These are phyloP conservation scores for Penicillium fimorum DNA, from an alignment of 495 filamentous ascomycete species.

Conservation along the genomic window DNA sequence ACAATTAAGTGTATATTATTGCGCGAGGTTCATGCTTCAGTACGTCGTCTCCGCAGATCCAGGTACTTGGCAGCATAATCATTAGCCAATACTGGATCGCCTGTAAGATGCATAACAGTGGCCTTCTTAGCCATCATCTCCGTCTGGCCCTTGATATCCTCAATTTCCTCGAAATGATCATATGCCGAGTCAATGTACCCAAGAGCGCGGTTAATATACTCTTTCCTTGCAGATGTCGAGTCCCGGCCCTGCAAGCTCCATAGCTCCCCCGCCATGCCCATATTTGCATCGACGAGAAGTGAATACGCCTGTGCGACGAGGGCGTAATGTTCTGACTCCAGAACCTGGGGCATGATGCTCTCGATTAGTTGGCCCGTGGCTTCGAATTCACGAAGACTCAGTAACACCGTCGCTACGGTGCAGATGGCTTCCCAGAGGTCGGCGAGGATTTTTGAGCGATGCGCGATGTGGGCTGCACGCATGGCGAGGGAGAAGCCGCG, in stretches of 20 bases:
- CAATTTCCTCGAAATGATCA: conserved; percentile 65
- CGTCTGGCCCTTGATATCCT: conserved; percentile 72
- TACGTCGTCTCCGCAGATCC: conserved; percentile 47
- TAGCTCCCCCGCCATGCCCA: conserved; percentile 70
- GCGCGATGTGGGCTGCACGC: conserved; percentile 73
- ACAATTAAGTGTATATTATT: not conserved
- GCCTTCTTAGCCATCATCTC: conserved; percentile 88
- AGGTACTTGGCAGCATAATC: conserved; percentile 72
- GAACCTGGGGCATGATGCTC: conserved; percentile 75
- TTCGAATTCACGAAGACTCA: conserved; percentile 70
- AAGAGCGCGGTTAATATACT: conserved; percentile 62
- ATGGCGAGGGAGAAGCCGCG: conserved; percentile 82
- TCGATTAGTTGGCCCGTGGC: conserved; percentile 65
- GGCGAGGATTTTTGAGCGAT: conserved; percentile 67
- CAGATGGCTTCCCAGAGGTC: conserved; percentile 76
- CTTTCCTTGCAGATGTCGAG: conserved; percentile 40
- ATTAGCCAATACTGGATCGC: conserved; percentile 68
- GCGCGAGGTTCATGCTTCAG: conserved; percentile 13
- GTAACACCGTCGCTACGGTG: conserved; percentile 65
- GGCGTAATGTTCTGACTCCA: conserved; percentile 68
- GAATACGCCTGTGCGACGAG: conserved; percentile 69
- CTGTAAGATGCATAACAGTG: conserved; percentile 71
- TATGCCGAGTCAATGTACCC: conserved; percentile 68
- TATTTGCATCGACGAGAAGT: conserved; percentile 75
- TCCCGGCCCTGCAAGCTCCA: conserved; percentile 23